A percentile compares a stretch with the other conserved stretches of the same genome.
These are phyloP conservation scores for Letharia columbiana DNA, from an alignment of 495 filamentous ascomycete genomes.

Conservation along the genomic window DNA sequence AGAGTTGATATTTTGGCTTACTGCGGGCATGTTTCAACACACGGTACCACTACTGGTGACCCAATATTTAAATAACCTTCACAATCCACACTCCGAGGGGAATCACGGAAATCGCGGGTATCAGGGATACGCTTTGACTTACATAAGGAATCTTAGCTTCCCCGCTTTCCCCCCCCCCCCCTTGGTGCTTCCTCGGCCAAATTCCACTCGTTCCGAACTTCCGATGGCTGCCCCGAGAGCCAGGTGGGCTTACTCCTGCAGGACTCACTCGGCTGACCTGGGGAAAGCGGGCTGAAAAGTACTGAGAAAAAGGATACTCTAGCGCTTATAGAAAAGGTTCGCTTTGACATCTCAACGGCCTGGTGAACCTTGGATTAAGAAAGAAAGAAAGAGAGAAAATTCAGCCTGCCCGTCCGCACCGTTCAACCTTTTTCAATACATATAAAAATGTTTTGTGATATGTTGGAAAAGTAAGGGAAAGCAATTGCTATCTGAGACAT, in stretches of 20 bases:
- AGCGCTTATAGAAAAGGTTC: background rate
- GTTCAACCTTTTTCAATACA: background rate
- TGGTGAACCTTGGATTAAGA: background rate
- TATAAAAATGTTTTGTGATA: no score
- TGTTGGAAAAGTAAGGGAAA: no score
- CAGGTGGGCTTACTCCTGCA: background rate
- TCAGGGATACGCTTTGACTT: no score
- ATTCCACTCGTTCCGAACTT: no score
- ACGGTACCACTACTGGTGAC: no score
- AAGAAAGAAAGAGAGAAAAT: background rate
- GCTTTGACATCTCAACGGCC: slow-evolving; percentile 1
- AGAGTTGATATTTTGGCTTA: background rate
- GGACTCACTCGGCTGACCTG: background rate
- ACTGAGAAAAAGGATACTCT: background rate
- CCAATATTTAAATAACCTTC: no score
- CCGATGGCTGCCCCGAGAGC: background rate
- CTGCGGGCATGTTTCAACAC: background rate
- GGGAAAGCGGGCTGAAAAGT: background rate
- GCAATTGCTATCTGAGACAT: background rate
- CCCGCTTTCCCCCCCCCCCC: no score
- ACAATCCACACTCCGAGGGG: no score
- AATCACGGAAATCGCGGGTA: no score
- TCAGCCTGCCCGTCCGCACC: background rate
- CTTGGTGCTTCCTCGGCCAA: no score
- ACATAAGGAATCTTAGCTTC: no score